These are phyloP conservation scores for Adenanthera pavonina DNA, from an alignment of 306 rosid genomes.

Conservation along the genomic window DNA sequence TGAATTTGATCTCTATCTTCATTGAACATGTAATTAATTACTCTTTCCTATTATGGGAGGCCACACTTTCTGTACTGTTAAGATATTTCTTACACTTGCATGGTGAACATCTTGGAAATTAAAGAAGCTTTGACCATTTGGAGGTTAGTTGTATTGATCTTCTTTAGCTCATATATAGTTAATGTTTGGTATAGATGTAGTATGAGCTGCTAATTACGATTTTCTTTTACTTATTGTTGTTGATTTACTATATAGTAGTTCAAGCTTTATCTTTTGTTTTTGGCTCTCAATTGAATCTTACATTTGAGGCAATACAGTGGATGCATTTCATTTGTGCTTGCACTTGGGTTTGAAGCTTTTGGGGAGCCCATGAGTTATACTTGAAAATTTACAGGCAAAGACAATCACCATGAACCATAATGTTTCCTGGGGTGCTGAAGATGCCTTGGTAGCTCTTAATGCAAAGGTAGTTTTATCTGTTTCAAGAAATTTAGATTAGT, in stretches of 20 bases:
- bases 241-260: background rate
- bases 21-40: too few relatives aligned
- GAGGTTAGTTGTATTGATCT: too few relatives aligned
- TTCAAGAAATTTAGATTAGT: constrained; percentile 12
- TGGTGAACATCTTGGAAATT: too few relatives aligned
- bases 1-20: too few relatives aligned
- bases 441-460: constrained; percentile 84
- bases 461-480: constrained; percentile 71
- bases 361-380: constrained; percentile 71
- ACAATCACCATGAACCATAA: constrained; percentile 53
- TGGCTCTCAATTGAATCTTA: constrained; percentile 77
- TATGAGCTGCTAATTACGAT: background rate
- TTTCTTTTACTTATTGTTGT: constrained; percentile 13
- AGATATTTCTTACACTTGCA: too few relatives aligned
- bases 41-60: too few relatives aligned
- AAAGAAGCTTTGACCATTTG: too few relatives aligned
- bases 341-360: constrained; percentile 77
- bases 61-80: too few relatives aligned
- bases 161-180: too few relatives aligned
- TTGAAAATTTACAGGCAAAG: constrained; percentile 41
- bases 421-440: constrained; percentile 92
- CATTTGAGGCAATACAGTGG: constrained; percentile 75
- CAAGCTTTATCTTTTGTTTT: constrained; percentile 16
- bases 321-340: constrained; percentile 81
- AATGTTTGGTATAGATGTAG: too few relatives aligned